Evolutionary conservation across 768 basidiomycete species (phyloP).

Genomic region (Hortiboletus flavorubellus): DNA sequence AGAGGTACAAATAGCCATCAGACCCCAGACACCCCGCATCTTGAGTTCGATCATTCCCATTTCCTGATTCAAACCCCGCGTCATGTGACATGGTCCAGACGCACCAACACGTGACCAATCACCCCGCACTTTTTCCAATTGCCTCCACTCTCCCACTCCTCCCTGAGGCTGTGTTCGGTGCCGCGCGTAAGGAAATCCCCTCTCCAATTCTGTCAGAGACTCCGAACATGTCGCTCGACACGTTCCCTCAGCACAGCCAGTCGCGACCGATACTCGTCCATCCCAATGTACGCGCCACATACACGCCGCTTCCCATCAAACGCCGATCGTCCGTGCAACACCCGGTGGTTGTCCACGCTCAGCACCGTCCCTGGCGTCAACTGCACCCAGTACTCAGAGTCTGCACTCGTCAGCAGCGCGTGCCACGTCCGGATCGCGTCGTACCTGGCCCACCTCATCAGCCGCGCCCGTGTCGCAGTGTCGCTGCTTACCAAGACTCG

Average conservation of each 20-base stretch:
- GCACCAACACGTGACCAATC: slow-evolving; percentile 12
- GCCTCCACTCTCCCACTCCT: slow-evolving; percentile 9
- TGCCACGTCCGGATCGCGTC: slow-evolving; percentile 81
- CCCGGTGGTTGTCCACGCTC: slow-evolving; percentile 93
- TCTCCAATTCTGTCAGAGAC: slow-evolving; percentile 37
- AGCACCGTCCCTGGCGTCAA: slow-evolving; percentile 85
- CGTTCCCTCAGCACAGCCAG: slow-evolving; percentile 64
- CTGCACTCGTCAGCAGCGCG: slow-evolving; percentile 64
- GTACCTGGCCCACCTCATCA: slow-evolving; percentile 48
- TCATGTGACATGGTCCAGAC: slow-evolving; percentile 18
- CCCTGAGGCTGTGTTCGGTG: slow-evolving; percentile 10
- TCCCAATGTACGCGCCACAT: slow-evolving; percentile 93
- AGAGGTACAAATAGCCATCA: slow-evolving; percentile 20
- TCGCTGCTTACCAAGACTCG: slow-evolving; percentile 59
- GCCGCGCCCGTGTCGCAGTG: background rate
- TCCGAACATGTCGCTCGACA: slow-evolving; percentile 57
- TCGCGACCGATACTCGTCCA: slow-evolving; percentile 86
- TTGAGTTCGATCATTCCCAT: slow-evolving; percentile 11
- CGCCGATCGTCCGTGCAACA: slow-evolving; percentile 90
- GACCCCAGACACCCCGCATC: slow-evolving; percentile 22
- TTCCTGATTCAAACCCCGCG: slow-evolving; percentile 13
- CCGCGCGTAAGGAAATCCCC: slow-evolving; percentile 6
- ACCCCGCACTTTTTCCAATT: slow-evolving; percentile 26
- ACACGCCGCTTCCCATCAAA: slow-evolving; percentile 87
- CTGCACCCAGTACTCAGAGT: slow-evolving; percentile 91